A percentile compares a stretch with the other conserved stretches of the same genome.
phyloP scores from a whole-genome alignment of 2,329 filamentous ascomycete genomes.

The Botrytis hyacinthi region DNA sequence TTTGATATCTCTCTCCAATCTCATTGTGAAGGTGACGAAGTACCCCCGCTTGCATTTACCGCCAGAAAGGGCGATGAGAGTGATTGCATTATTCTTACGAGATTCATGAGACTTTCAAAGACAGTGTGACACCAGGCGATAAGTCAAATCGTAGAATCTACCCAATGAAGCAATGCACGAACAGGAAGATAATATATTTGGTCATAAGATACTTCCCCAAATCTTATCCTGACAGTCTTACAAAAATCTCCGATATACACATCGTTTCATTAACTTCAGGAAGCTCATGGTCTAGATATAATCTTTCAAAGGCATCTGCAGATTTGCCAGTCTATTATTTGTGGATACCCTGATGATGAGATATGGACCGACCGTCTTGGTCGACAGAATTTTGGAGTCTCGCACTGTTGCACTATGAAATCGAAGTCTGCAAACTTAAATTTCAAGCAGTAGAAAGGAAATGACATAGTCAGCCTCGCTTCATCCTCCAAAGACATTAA shows the following conservation, averaged over 20 bases:
- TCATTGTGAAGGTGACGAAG: not conserved
- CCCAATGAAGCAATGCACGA: not conserved
- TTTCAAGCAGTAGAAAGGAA: not conserved
- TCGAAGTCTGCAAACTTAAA: not conserved
- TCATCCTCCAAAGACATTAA: not conserved
- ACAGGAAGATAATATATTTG: not conserved
- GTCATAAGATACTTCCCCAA: constrained; percentile 47
- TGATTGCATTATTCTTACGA: not conserved
- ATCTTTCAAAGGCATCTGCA: constrained; percentile 15
- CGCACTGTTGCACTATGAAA: not conserved
- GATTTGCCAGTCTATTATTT: constrained; percentile 20
- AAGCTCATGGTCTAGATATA: not conserved
- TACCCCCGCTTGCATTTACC: not conserved
- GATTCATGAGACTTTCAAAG: not conserved
- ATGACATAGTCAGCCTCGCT: not conserved
- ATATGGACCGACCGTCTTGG: constrained; percentile 10
- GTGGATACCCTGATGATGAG: constrained; percentile 18
- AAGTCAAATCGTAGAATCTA: not conserved
- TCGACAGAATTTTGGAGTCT: not conserved
- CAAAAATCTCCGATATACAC: constrained; percentile 92
- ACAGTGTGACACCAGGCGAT: not conserved
- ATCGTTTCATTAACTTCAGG: constrained; percentile 54
- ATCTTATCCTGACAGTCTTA: constrained; percentile 59
- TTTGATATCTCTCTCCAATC: not conserved
- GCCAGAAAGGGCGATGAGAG: not conserved